These are phyloP conservation scores for Aspergillus phoenicis DNA, from an alignment of 2,329 filamentous ascomycete species.

Conservation along the genomic window DNA sequence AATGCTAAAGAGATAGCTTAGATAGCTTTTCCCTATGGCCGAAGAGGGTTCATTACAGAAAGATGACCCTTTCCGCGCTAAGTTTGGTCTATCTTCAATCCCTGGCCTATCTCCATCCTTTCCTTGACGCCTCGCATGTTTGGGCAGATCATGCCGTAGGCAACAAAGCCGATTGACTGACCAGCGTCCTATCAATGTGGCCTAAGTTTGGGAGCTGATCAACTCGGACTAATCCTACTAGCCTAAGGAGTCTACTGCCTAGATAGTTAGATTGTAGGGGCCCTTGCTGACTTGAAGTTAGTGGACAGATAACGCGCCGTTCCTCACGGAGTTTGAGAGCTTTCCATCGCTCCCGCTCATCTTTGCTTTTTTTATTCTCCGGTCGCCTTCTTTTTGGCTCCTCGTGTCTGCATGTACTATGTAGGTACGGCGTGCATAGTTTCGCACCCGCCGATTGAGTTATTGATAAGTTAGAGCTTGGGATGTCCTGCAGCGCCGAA, in stretches of 20 bases:
- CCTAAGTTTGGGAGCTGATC: background rate
- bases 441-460: background rate
- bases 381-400: background rate
- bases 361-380: background rate
- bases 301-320: background rate
- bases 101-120: background rate
- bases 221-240: background rate
- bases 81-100: background rate
- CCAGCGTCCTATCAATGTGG: background rate
- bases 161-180: background rate
- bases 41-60: no score
- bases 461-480: background rate
- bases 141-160: background rate
- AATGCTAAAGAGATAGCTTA: no score
- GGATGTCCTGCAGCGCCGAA: background rate
- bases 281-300: background rate
- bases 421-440: conserved; percentile 5
- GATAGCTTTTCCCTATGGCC: no score
- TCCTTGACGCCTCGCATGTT: background rate
- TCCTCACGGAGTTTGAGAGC: background rate
- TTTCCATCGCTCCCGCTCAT: background rate
- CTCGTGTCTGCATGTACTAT: conserved; percentile 5
- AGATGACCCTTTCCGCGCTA: background rate
- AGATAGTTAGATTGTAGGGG: background rate
- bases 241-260: background rate